A percentile compares a stretch with the other conserved stretches of the same genome.
phyloP scores from a whole-genome alignment of 2,329 filamentous ascomycete genomes.

The Bipolaris zeicola region DNA sequence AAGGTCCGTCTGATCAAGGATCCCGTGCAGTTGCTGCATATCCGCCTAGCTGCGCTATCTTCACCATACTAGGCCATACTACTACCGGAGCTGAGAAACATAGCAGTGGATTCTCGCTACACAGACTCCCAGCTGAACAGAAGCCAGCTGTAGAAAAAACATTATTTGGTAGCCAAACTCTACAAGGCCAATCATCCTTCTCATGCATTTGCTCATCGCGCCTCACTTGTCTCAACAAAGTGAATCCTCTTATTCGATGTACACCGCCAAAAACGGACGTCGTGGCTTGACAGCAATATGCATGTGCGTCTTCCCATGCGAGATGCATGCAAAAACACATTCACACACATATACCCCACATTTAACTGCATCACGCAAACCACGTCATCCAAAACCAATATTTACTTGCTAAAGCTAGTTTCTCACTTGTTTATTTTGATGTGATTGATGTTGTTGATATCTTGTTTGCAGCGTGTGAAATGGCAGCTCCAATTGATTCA shows the following conservation, averaged over 20 bases:
- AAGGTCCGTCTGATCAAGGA: not conserved
- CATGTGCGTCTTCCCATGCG: not conserved
- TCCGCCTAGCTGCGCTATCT: not conserved
- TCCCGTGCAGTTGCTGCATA: not conserved
- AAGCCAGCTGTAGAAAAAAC: not conserved
- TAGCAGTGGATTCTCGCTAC: not conserved
- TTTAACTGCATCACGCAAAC: not conserved
- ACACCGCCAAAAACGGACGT: not conserved
- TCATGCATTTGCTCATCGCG: not conserved
- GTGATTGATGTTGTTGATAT: not conserved
- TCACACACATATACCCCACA: not conserved
- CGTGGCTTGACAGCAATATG: slow-evolving; percentile 2
- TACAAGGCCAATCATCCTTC: not conserved
- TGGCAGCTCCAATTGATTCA: not conserved
- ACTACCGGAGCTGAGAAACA: not conserved
- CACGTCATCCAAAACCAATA: slow-evolving; percentile 4
- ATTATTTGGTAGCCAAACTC: not conserved
- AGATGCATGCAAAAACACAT: slow-evolving; percentile 1
- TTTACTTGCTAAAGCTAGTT: not conserved
- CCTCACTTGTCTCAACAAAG: not conserved
- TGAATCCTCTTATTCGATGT: not conserved
- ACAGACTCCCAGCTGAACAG: not conserved
- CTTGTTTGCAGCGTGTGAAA: not conserved
- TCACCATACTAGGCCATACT: not conserved
- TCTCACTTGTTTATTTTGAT: not conserved